Base-by-base conservation (phyloP, 164 flowering plant species). In the Kalanchoe fedtschenkoi region DNA sequence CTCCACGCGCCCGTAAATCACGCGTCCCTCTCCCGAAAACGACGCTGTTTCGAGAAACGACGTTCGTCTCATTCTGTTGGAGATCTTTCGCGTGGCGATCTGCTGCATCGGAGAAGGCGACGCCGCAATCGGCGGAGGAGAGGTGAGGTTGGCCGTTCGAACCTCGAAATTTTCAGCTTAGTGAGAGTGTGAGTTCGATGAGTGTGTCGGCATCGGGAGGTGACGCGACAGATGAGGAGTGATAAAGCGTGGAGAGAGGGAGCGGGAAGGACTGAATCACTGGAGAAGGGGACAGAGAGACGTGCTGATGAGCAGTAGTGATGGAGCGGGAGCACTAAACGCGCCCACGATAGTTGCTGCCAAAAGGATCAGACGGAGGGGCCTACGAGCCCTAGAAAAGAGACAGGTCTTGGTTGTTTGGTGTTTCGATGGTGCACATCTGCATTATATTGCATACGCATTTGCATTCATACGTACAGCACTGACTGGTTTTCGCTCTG, bases 301-400 rank as follows among this genome's bases (percentile, higher is more conserved):
- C 22, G 22, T 43, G 51, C 19, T 24, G 39, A 37, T 6, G 39
- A 37, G 39, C 39, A 37, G 39, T 37, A n/a, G n/a, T n/a, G n/a
- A n/a, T n/a, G n/a, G n/a, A n/a, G n/a, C n/a, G n/a, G n/a, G 39
- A 47, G 55, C 28, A 47, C 26, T 47, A 47, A 58, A 58, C 42
- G 34, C 41, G 21, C 61, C 61, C 61, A 58, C 42, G 61, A 58
- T 61, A 42, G 64, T 61, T 61, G 64, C 64, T 61, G 54, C 64
- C 51, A 42, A 39, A 61, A 34, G 38, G 62, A 61, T 38, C 46
- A 11, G 24, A 58, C 33, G 19, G n/a, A 21, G 37, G 39, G 22
- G 6, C 62, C 29, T 22, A 6, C 39, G 34, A 60, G 22, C 6
- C 62, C 29, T 22, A 6, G 24, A 34, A 60, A 37, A 34, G 26